These are phyloP conservation scores for Pharus latifolius DNA, from an alignment of 176 grass and related monocot species.

Conservation along the genomic window DNA sequence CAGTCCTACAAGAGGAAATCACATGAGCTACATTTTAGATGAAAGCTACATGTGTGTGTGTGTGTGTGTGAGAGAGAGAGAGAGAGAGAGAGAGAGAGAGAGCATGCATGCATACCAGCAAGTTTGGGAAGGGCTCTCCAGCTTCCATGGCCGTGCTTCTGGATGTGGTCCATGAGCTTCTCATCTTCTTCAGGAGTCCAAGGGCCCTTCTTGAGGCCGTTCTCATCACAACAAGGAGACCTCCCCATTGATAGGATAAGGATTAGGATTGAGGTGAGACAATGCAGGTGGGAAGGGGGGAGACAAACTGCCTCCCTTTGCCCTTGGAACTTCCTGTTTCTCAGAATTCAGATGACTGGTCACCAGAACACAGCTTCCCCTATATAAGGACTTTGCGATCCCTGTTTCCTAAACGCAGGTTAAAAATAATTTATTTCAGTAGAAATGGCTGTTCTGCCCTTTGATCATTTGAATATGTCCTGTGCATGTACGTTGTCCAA, in stretches of 20 bases:
- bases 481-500: not conserved
- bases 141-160: slow-evolving; percentile 76
- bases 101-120: slow-evolving; percentile 38
- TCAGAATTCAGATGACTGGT: slow-evolving; percentile 39
- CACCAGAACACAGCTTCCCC: slow-evolving; percentile 54
- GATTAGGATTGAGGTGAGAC: slow-evolving; percentile 6
- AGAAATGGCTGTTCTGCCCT: slow-evolving; percentile 14
- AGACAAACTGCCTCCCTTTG: slow-evolving; percentile 18
- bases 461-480: not conserved
- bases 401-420: slow-evolving; percentile 1
- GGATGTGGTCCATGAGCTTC: slow-evolving; percentile 67
- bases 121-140: slow-evolving; percentile 90
- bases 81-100: too few species aligned
- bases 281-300: slow-evolving; percentile 37
- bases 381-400: slow-evolving; percentile 44
- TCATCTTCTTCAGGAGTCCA: slow-evolving; percentile 90
- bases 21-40: slow-evolving; percentile 17
- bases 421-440: not conserved
- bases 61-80: not conserved
- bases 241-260: slow-evolving; percentile 62
- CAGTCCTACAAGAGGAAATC: slow-evolving; percentile 40
- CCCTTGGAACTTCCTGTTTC: slow-evolving; percentile 16
- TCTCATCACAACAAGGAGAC: slow-evolving; percentile 73
- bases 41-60: not conserved
- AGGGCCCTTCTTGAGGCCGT: slow-evolving; percentile 92